These are phyloP conservation scores for Aristolochia contorta DNA, from an alignment of 164 flowering plant species.

Conservation along the genomic window DNA sequence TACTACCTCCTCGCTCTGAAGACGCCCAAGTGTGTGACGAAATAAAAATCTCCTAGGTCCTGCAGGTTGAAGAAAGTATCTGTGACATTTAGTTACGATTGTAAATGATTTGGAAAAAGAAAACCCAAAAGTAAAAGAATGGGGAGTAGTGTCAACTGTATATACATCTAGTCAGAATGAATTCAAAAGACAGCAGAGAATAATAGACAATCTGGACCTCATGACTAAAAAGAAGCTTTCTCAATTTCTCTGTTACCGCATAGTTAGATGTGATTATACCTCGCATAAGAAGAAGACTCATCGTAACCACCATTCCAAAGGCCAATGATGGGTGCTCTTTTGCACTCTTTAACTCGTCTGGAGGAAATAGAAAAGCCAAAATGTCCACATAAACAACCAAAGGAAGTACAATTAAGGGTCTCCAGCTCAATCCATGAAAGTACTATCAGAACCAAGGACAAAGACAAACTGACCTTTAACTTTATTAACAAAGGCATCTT, in stretches of 20 bases:
- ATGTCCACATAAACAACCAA: background rate
- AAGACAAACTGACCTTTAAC: constrained; percentile 46
- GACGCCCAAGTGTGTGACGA: constrained; percentile 69
- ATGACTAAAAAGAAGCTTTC: too few relatives aligned
- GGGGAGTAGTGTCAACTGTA: background rate
- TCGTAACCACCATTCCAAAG: constrained; percentile 45
- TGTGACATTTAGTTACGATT: too few relatives aligned
- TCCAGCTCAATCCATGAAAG: background rate
- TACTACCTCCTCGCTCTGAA: constrained; percentile 82
- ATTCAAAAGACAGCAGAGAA: too few relatives aligned
- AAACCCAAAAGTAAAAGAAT: background rate
- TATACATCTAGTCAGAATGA: background rate
- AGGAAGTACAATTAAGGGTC: background rate
- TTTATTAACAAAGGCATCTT: constrained; percentile 53
- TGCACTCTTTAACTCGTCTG: constrained; percentile 51
- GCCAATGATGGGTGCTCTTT: constrained; percentile 59
- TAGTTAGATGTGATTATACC: constrained; percentile 24
- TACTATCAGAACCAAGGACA: background rate
- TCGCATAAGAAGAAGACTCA: constrained; percentile 54
- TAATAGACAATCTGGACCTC: too few relatives aligned
- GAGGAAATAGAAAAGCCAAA: background rate
- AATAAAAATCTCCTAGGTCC: constrained; percentile 85
- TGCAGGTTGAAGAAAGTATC: constrained; percentile 13
- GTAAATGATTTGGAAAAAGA: too few relatives aligned
- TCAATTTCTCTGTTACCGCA: too few relatives aligned